Percentiles rank a stretch among this genome's conserved stretches.
Conservation (phyloP, 108 stramenopile species). For the Licmophora abbreviata region DNA sequence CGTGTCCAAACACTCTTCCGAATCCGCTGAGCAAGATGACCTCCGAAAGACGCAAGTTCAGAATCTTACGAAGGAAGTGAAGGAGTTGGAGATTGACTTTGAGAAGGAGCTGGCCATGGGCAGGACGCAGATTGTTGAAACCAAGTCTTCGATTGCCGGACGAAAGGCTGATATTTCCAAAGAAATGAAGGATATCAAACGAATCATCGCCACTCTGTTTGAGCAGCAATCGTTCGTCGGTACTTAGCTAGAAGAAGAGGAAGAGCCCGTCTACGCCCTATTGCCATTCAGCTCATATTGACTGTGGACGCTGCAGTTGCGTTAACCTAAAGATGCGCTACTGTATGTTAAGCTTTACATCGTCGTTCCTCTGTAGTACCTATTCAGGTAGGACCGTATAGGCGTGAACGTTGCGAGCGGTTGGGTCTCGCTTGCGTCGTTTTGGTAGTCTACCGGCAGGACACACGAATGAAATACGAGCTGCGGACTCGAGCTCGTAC, state of each 20-base stretch:
- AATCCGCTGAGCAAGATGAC: conserved; percentile 34
- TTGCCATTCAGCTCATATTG: too few relatives aligned
- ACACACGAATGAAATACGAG: too few relatives aligned
- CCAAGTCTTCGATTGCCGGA: conserved; percentile 32
- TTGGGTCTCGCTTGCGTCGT: too few relatives aligned
- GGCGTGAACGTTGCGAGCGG: too few relatives aligned
- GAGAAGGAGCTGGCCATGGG: conserved; percentile 33
- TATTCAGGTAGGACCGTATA: too few relatives aligned
- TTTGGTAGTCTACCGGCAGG: too few relatives aligned
- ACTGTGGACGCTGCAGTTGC: too few relatives aligned
- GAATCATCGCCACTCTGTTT: conserved; percentile 53
- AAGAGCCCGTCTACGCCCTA: too few relatives aligned
- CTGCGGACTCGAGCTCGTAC: too few relatives aligned
- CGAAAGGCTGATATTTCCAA: conserved; percentile 40
- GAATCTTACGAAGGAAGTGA: conserved; percentile 26
- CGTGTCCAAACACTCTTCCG: conserved; percentile 34
- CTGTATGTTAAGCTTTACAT: too few relatives aligned
- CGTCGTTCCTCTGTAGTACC: too few relatives aligned
- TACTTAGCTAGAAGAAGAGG: conserved; percentile 1
- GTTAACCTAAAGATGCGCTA: too few relatives aligned
- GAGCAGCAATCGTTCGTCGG: conserved; percentile 44
- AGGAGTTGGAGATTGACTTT: conserved; percentile 18
- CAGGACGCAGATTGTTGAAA: conserved; percentile 40
- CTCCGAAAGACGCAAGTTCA: conserved; percentile 38
- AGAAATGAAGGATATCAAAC: conserved; percentile 55